Conservation (phyloP, 140 eudicot species). For the Bidens hawaiensis region DNA sequence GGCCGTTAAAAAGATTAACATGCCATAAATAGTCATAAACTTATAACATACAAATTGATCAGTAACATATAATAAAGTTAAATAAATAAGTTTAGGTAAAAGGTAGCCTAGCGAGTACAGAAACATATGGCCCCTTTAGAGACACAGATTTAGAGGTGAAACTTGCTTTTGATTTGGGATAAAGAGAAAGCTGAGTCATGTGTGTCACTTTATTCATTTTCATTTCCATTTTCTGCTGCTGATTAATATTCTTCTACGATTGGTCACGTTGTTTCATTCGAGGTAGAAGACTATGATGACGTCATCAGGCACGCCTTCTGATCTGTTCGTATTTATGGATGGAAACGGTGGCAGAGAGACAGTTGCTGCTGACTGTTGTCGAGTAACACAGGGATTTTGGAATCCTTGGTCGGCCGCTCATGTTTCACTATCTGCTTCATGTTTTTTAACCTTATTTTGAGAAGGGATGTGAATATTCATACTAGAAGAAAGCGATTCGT, state of each 20-base stretch:
- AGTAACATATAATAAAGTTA: too few species aligned
- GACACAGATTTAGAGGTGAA: slow-evolving; percentile 13
- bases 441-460: neutral
- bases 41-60: too few species aligned
- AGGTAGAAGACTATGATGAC: slow-evolving; percentile 21
- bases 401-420: slow-evolving; percentile 22
- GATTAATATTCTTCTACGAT: slow-evolving; percentile 29
- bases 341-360: slow-evolving; percentile 17
- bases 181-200: slow-evolving; percentile 33
- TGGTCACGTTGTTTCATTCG: neutral
- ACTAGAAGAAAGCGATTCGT: too few species aligned
- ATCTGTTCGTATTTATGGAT: too few species aligned
- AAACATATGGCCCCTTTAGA: slow-evolving; percentile 26
- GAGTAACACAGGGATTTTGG: neutral
- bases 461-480: too few species aligned
- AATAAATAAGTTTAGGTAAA: too few species aligned
- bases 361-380: slow-evolving; percentile 3
- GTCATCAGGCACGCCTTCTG: slow-evolving; percentile 35
- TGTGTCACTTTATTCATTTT: neutral
- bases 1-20: too few species aligned
- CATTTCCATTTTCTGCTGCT: slow-evolving; percentile 17
- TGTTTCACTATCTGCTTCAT: slow-evolving; percentile 24
- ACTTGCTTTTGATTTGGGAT: slow-evolving; percentile 24
- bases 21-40: too few species aligned
- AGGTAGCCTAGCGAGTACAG: too few species aligned